Evolutionary conservation across 2,329 filamentous ascomycete species (phyloP).

Genomic region (Trichoderma semiorbis): DNA sequence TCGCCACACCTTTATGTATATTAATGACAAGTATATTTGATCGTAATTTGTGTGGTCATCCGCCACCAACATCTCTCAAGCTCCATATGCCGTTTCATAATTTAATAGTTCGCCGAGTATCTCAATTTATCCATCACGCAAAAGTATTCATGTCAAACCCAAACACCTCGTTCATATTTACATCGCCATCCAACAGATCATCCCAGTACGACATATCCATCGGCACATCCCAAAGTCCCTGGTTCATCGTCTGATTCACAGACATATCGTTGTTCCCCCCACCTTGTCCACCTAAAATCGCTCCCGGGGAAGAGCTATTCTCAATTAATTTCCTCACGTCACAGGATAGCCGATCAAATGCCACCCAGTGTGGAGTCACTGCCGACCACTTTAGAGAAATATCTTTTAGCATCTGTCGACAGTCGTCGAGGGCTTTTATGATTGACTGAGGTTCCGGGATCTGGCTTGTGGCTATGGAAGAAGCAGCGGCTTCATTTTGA

Average conservation of each 20-base stretch:
- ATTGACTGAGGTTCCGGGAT: background rate
- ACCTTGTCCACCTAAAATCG: background rate
- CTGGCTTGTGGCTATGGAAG: background rate
- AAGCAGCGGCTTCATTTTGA: background rate
- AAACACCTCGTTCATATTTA: slow-evolving; percentile 17
- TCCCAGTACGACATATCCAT: slow-evolving; percentile 17
- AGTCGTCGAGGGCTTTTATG: slow-evolving; percentile 14
- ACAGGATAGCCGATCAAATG: slow-evolving; percentile 10
- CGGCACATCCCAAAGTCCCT: slow-evolving; percentile 10
- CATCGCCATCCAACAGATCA: slow-evolving; percentile 6
- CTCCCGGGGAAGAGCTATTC: background rate
- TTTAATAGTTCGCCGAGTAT: background rate
- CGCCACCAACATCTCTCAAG: background rate
- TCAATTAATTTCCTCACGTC: slow-evolving; percentile 11
- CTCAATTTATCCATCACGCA: background rate
- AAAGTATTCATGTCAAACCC: slow-evolving; percentile 13
- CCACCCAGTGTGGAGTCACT: slow-evolving; percentile 10
- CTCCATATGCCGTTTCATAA: background rate
- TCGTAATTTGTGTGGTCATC: background rate
- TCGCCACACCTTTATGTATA: background rate
- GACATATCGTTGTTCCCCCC: background rate
- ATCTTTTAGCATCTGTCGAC: slow-evolving; percentile 11
- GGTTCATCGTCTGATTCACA: background rate
- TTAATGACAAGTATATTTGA: background rate
- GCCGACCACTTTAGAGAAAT: slow-evolving; percentile 10